A percentile compares a stretch with the other conserved stretches of the same genome.
Conservation (phyloP, 2,329 filamentous ascomycete species). For the Didymella keratinophila region DNA sequence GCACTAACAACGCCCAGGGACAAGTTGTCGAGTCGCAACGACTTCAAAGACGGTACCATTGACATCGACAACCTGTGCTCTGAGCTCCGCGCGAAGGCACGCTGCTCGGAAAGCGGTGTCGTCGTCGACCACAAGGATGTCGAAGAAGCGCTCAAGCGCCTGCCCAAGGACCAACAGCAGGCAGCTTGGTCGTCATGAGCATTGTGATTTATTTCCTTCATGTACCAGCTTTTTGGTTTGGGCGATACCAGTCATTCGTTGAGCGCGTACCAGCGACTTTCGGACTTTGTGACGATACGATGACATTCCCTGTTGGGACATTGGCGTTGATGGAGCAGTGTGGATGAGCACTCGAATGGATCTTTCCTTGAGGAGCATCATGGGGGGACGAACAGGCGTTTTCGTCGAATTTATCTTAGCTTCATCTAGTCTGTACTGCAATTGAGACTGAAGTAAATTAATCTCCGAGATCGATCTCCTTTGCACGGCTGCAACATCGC, state of each 20-base stretch:
- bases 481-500: background rate
- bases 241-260: constrained; percentile 22
- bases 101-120: constrained; percentile 89
- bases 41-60: constrained; percentile 88
- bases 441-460: background rate
- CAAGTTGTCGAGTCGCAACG: constrained; percentile 83
- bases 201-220: constrained; percentile 8
- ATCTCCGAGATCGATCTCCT: background rate
- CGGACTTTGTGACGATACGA: constrained; percentile 18
- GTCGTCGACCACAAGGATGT: constrained; percentile 91
- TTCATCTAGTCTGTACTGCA: constrained; percentile 13
- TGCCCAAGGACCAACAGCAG: constrained; percentile 45
- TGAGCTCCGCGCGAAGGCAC: constrained; percentile 93
- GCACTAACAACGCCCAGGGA: constrained; percentile 70
- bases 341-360: constrained; percentile 11
- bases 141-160: constrained; percentile 64
- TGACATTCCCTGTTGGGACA: constrained; percentile 14
- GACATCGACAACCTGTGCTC: constrained; percentile 93
- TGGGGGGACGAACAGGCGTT: constrained; percentile 6
- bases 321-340: constrained; percentile 20
- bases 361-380: constrained; percentile 10
- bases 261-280: constrained; percentile 11
- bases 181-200: background rate
- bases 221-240: constrained; percentile 17
- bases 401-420: constrained; percentile 3